Evolutionary conservation across 164 flowering plant genomes (phyloP).

Genomic region (Litsea cubeba): DNA sequence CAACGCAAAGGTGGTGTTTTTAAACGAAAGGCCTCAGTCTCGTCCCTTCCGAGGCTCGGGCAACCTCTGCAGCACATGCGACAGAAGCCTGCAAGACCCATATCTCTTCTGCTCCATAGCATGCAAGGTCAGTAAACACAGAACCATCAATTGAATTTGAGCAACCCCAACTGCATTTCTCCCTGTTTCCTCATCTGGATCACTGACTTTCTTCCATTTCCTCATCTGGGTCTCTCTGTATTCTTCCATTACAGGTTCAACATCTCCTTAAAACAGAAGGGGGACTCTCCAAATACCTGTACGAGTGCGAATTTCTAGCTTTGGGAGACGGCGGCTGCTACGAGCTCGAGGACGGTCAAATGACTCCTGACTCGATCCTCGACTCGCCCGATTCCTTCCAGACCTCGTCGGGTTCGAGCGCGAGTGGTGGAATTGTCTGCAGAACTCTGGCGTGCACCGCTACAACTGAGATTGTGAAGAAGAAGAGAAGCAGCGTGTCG

Average conservation of each 20-base stretch:
- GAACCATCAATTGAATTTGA: background rate
- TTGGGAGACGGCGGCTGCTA: constrained; percentile 26
- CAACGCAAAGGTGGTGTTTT: constrained; percentile 72
- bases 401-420: constrained; percentile 45
- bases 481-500: constrained; percentile 52
- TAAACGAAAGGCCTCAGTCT: constrained; percentile 68
- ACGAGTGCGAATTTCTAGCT: constrained; percentile 43
- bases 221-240: background rate
- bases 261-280: constrained; percentile 41
- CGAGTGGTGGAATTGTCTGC: constrained; percentile 26
- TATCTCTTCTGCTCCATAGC: constrained; percentile 73
- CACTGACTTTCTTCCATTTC: background rate
- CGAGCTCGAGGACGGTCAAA: constrained; percentile 41
- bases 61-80: constrained; percentile 64
- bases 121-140: constrained; percentile 62
- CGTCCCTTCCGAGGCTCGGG: constrained; percentile 53
- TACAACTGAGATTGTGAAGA: constrained; percentile 57
- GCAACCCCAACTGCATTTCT: background rate
- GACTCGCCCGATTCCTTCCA: constrained; percentile 42
- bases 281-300: constrained; percentile 41
- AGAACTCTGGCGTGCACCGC: constrained; percentile 48
- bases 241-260: constrained; percentile 36
- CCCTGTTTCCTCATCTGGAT: background rate
- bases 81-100: constrained; percentile 66
- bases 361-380: constrained; percentile 71